Evolutionary conservation across 257 asterid genomes (phyloP).

Genomic region (Solanum bukasovii): DNA sequence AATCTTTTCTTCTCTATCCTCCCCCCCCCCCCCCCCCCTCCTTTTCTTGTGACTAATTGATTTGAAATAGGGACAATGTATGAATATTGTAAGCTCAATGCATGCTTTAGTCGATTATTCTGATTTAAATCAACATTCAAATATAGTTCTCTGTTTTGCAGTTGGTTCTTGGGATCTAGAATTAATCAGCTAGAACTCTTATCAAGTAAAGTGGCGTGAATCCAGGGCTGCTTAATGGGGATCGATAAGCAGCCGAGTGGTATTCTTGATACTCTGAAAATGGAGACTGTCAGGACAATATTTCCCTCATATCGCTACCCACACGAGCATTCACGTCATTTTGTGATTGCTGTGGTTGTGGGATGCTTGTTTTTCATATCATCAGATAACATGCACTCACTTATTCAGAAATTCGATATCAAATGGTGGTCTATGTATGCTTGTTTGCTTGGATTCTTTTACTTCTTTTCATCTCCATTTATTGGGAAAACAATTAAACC

Average conservation of each 20-base stretch:
- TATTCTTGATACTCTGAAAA: slow-evolving; percentile 64
- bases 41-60: background rate
- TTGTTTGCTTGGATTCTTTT: slow-evolving; percentile 98
- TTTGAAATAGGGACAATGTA: background rate
- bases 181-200: slow-evolving; percentile 7
- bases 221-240: slow-evolving; percentile 36
- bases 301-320: slow-evolving; percentile 85
- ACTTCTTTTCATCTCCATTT: slow-evolving; percentile 94
- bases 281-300: slow-evolving; percentile 91
- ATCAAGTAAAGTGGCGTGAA: slow-evolving; percentile 13
- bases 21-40: background rate
- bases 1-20: background rate
- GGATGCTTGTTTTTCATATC: slow-evolving; percentile 98
- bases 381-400: slow-evolving; percentile 92
- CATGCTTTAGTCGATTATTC: background rate
- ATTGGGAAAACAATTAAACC: slow-evolving; percentile 97
- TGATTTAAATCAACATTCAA: background rate
- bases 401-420: slow-evolving; percentile 81
- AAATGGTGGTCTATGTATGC: slow-evolving; percentile 99
- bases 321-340: slow-evolving; percentile 95
- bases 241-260: slow-evolving; percentile 53
- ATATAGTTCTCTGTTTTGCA: slow-evolving; percentile 2
- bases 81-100: background rate
- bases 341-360: slow-evolving; percentile 83
- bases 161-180: slow-evolving; percentile 16